These are phyloP conservation scores for Naegleria fowleri DNA, from an alignment of 208 protist genomes.

Conservation along the genomic window DNA sequence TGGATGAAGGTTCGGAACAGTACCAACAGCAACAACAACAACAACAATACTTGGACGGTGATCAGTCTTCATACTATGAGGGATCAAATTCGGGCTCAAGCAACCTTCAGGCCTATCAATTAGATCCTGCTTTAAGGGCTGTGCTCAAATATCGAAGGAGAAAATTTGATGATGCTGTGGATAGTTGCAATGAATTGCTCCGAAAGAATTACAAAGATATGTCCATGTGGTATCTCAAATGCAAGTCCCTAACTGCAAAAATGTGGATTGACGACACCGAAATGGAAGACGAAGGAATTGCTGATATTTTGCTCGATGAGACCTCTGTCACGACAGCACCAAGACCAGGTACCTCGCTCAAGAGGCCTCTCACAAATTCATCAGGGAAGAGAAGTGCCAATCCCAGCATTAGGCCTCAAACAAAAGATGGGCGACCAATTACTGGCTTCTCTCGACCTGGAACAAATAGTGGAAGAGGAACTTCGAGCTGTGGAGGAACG, in stretches of 20 bases:
- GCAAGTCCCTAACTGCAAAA: conserved; percentile 71
- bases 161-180: conserved; percentile 68
- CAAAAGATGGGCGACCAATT: conserved; percentile 41
- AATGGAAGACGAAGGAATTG: conserved; percentile 83
- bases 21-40: too few species aligned
- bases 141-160: conserved; percentile 71
- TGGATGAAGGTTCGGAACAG: too few species aligned
- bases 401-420: conserved; percentile 45
- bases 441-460: conserved; percentile 66
- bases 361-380: conserved; percentile 45
- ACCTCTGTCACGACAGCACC: conserved; percentile 67
- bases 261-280: conserved; percentile 90
- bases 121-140: conserved; percentile 80
- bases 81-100: too few species aligned
- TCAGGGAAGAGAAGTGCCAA: conserved; percentile 41
- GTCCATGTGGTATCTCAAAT: conserved; percentile 83
- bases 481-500: neutral
- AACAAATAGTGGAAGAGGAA: conserved; percentile 41
- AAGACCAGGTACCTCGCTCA: conserved; percentile 72
- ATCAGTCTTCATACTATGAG: too few species aligned
- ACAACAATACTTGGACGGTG: too few species aligned
- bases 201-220: conserved; percentile 37
- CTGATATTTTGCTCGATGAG: conserved; percentile 82
- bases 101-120: neutral
- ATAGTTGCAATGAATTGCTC: conserved; percentile 64